A percentile compares a stretch with the other conserved stretches of the same genome.
Conservation (phyloP, 2,329 filamentous ascomycete species). For the Colletotrichum sojae region DNA sequence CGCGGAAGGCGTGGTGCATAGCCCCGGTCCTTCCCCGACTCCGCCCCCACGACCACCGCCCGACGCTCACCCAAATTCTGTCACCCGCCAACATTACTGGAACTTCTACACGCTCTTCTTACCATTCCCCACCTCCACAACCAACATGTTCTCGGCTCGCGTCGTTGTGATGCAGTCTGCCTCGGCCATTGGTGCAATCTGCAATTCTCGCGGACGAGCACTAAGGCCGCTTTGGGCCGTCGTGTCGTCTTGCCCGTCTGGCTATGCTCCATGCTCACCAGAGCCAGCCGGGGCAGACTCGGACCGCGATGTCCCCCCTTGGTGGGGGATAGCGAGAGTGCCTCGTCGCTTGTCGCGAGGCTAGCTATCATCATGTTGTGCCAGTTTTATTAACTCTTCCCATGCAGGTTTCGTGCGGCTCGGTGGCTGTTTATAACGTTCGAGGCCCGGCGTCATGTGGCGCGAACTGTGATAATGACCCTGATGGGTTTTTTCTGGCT, state of each 20-base stretch:
- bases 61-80: neutral
- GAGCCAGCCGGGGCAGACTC: conserved; percentile 33
- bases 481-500: no score
- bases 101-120: neutral
- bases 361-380: neutral
- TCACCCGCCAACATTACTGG: neutral
- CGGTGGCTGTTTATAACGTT: neutral
- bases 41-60: conserved; percentile 18
- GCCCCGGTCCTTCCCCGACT: conserved; percentile 14
- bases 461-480: conserved; percentile 2
- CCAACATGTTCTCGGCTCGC: conserved; percentile 11
- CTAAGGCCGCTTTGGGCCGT: conserved; percentile 18
- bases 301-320: neutral
- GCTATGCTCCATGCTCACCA: neutral
- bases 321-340: conserved; percentile 13
- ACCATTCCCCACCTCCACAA: conserved; percentile 9
- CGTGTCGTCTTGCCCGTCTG: neutral
- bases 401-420: neutral
- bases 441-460: neutral
- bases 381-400: neutral
- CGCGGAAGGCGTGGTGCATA: neutral
- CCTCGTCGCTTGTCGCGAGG: conserved; percentile 30
- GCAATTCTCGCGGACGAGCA: neutral
- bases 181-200: conserved; percentile 23
- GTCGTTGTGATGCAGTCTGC: conserved; percentile 32